These are phyloP conservation scores for Boletus fagicola DNA, from an alignment of 768 basidiomycete genomes.

Conservation along the genomic window DNA sequence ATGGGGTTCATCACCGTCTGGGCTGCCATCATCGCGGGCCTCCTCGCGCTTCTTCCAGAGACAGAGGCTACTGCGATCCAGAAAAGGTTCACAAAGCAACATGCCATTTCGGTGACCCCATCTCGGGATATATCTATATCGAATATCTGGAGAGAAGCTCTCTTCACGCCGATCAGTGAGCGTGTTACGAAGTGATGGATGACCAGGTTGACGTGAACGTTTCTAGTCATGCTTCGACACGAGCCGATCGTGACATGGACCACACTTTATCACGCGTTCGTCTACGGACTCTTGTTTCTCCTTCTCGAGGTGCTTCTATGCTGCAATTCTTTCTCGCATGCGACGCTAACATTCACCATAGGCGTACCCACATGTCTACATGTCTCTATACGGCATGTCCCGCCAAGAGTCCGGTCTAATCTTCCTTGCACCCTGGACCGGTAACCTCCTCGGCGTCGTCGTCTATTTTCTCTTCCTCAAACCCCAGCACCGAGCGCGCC, in stretches of 20 bases:
- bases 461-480: conserved; percentile 28
- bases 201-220: neutral
- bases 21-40: conserved; percentile 17
- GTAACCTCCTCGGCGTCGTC: conserved; percentile 27
- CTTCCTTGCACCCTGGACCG: conserved; percentile 27
- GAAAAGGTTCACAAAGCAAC: conserved; percentile 15
- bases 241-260: conserved; percentile 31
- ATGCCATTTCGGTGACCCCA: neutral
- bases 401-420: conserved; percentile 24
- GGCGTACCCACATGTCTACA: conserved; percentile 27
- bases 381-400: conserved; percentile 22
- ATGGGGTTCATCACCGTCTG: conserved; percentile 28
- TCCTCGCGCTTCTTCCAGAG: conserved; percentile 24
- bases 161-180: conserved; percentile 28
- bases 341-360: neutral
- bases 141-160: conserved; percentile 23
- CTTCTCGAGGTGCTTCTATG: conserved; percentile 24
- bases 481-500: conserved; percentile 17
- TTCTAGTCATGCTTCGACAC: conserved; percentile 22
- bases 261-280: conserved; percentile 28
- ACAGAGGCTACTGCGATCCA: conserved; percentile 25
- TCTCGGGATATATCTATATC: conserved; percentile 2
- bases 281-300: conserved; percentile 29
- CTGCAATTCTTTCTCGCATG: neutral
- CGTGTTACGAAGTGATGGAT: neutral